These are phyloP conservation scores for Kwoniella shivajii DNA, from an alignment of 1,284 basidiomycete species.

Conservation along the genomic window DNA sequence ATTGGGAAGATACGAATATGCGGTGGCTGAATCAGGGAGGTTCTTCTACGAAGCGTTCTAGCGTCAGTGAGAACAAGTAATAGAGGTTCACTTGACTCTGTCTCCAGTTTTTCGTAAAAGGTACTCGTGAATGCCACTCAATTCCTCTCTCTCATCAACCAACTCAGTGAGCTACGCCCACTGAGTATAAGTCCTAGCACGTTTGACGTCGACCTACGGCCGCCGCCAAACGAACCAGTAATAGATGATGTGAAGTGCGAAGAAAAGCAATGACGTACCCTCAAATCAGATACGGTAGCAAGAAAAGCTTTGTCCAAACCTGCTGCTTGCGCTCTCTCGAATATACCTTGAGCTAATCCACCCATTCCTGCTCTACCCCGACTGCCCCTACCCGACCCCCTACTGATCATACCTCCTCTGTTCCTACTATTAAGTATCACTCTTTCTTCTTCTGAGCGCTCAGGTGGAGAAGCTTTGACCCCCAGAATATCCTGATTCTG, in stretches of 20 bases:
- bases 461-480: slow-evolving; percentile 57
- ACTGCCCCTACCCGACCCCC: slow-evolving; percentile 10
- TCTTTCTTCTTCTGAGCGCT: not conserved
- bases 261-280: slow-evolving; percentile 42
- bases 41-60: slow-evolving; percentile 65
- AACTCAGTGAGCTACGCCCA: not conserved
- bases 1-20: slow-evolving; percentile 48
- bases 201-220: too few relatives aligned
- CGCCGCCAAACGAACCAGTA: too few relatives aligned
- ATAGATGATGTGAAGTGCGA: too few relatives aligned
- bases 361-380: slow-evolving; percentile 28
- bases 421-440: not conserved
- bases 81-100: too few relatives aligned
- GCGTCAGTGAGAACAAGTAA: too few relatives aligned
- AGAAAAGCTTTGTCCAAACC: slow-evolving; percentile 53
- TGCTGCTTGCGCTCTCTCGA: slow-evolving; percentile 53
- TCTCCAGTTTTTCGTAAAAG: too few relatives aligned
- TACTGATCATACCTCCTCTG: slow-evolving; percentile 6
- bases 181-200: not conserved
- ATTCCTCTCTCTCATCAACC: too few relatives aligned
- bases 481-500: slow-evolving; percentile 78
- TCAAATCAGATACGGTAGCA: slow-evolving; percentile 49
- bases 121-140: too few relatives aligned
- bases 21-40: slow-evolving; percentile 64
- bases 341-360: slow-evolving; percentile 49